Conservation (phyloP, 768 basidiomycete species). For the Hysterangium stoloniferum region DNA sequence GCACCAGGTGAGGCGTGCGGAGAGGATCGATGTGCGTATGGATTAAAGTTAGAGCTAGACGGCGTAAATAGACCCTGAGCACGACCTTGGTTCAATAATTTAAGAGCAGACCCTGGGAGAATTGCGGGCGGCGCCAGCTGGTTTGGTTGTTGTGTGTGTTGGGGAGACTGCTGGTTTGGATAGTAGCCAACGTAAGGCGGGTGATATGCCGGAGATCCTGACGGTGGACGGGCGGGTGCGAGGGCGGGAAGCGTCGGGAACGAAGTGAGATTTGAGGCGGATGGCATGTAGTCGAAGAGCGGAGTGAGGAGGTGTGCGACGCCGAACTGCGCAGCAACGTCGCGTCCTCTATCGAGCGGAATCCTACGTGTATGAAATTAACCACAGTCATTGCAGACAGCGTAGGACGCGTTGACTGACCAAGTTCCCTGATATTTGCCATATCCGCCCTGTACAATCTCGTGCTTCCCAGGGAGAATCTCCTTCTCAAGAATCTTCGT, state of each 20-base stretch:
- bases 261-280: conserved; percentile 39
- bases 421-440: conserved; percentile 99
- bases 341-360: conserved; percentile 87
- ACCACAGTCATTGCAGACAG: conserved; percentile 3
- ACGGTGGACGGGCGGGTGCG: conserved; percentile 55
- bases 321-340: conserved; percentile 87
- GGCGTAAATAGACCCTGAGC: conserved; percentile 84
- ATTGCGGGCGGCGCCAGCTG: conserved; percentile 72
- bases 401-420: conserved; percentile 37
- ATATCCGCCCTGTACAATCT: conserved; percentile 98
- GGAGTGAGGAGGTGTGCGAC: conserved; percentile 83
- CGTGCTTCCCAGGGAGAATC: conserved; percentile 89
- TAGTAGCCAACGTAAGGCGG: conserved; percentile 11
- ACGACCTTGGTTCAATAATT: conserved; percentile 76
- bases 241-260: conserved; percentile 20
- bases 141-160: neutral
- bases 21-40: conserved; percentile 32
- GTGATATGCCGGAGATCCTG: conserved; percentile 34
- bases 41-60: conserved; percentile 55
- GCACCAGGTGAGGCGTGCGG: conserved; percentile 36
- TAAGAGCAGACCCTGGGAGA: conserved; percentile 80
- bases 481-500: conserved; percentile 98
- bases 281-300: conserved; percentile 88
- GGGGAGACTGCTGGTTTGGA: conserved; percentile 25
- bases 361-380: conserved; percentile 55